These are phyloP conservation scores for Talaromyces sp. DNA, from an alignment of 2,329 filamentous ascomycete genomes.

Conservation along the genomic window DNA sequence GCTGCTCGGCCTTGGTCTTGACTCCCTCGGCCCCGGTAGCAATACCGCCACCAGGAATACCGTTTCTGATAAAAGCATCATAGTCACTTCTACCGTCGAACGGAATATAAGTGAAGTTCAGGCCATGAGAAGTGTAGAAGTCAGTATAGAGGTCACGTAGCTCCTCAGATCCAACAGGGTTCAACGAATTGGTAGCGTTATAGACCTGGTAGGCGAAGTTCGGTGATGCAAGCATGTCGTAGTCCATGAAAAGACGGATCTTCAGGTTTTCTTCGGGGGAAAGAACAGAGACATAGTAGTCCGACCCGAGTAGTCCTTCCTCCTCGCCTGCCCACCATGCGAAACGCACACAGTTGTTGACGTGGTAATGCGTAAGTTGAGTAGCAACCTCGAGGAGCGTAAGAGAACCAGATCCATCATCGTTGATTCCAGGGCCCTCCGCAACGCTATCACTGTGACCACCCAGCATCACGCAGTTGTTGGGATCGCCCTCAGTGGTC, in stretches of 20 bases:
- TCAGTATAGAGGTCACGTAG: constrained; percentile 66
- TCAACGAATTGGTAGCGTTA: constrained; percentile 56
- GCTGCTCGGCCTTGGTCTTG: constrained; percentile 67
- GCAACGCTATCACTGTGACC: constrained; percentile 63
- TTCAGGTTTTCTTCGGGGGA: constrained; percentile 53
- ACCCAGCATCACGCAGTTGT: constrained; percentile 60
- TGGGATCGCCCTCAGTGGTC: constrained; percentile 57
- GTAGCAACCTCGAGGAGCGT: constrained; percentile 60
- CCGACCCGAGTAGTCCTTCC: constrained; percentile 61
- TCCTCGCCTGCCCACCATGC: constrained; percentile 65
- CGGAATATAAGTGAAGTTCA: constrained; percentile 67
- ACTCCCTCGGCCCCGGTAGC: constrained; percentile 74
- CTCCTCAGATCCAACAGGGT: constrained; percentile 65
- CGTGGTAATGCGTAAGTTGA: constrained; percentile 67
- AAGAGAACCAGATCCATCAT: constrained; percentile 69
- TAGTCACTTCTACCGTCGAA: constrained; percentile 82
- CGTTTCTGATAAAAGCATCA: constrained; percentile 69
- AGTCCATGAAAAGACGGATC: constrained; percentile 68
- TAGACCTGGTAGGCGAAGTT: constrained; percentile 59
- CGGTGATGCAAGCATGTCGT: constrained; percentile 68
- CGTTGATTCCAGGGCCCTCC: constrained; percentile 70
- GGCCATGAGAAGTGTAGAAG: constrained; percentile 62
- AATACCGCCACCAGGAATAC: constrained; percentile 72
- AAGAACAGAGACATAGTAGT: constrained; percentile 56
- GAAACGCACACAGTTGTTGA: constrained; percentile 69